Evolutionary conservation across 192 early-diverging fungal species (phyloP).

Genomic region (Thamnidium elegans): DNA sequence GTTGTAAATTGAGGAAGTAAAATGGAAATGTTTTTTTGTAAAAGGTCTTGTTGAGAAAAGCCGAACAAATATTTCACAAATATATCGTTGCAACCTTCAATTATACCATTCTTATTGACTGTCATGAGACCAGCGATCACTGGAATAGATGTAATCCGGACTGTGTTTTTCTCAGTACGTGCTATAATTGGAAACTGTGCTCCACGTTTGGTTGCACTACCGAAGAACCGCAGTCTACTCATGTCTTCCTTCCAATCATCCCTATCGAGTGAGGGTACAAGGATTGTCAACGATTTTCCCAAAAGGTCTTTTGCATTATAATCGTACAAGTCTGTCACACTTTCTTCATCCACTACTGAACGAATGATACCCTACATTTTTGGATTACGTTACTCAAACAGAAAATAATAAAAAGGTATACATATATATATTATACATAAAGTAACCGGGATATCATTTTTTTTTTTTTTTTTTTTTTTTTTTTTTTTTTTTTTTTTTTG

Average conservation of each 20-base stretch:
- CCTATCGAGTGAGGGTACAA: conserved; percentile 5
- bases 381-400: neutral
- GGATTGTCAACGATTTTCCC: conserved; percentile 17
- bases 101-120: conserved; percentile 41
- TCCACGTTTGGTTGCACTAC: conserved; percentile 46
- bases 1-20: conserved; percentile 61
- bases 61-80: conserved; percentile 69
- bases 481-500: conserved; percentile 34
- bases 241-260: conserved; percentile 36
- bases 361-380: conserved; percentile 46
- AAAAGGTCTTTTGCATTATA: conserved; percentile 43
- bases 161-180: conserved; percentile 33
- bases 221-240: conserved; percentile 56
- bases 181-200: conserved; percentile 57
- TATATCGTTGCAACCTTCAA: conserved; percentile 54
- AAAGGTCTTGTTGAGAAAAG: conserved; percentile 44
- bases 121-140: conserved; percentile 66
- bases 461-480: neutral
- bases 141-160: conserved; percentile 63
- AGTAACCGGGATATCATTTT: neutral
- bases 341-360: neutral
- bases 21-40: conserved; percentile 43
- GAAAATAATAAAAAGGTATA: neutral
- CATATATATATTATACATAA: conserved; percentile 33
- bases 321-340: conserved; percentile 47